phyloP scores from a whole-genome alignment of 805 yeast species.

The Candida pseudofarinosa region DNA sequence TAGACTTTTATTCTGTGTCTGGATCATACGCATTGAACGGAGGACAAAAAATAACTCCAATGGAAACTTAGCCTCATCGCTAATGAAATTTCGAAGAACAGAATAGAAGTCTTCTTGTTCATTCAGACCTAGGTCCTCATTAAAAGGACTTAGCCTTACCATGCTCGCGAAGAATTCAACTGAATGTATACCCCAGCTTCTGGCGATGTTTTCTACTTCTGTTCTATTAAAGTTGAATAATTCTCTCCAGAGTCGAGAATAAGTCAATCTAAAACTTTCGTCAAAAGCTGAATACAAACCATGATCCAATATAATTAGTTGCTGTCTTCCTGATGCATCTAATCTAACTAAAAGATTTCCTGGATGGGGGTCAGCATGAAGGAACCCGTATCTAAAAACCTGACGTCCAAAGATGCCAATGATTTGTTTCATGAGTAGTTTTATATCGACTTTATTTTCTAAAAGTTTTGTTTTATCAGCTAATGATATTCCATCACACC shows the following conservation, averaged over 20 bases:
- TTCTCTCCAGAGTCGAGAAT: conserved; percentile 60
- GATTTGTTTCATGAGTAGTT: conserved; percentile 46
- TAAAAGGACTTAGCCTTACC: conserved; percentile 46
- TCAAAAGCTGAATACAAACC: conserved; percentile 62
- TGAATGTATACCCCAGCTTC: conserved; percentile 66
- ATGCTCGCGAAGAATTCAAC: conserved; percentile 59
- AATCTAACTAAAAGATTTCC: conserved; percentile 64
- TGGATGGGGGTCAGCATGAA: conserved; percentile 79
- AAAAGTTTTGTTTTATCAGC: conserved; percentile 42
- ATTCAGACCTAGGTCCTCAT: conserved; percentile 10
- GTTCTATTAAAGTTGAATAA: conserved; percentile 49
- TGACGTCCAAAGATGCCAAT: conserved; percentile 51
- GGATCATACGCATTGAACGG: conserved; percentile 71
- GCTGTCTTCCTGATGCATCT: conserved; percentile 34
- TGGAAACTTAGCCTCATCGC: conserved; percentile 66
- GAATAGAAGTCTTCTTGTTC: conserved; percentile 39
- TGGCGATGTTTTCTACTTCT: conserved; percentile 46
- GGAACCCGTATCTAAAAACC: conserved; percentile 62
- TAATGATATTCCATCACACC: conserved; percentile 70
- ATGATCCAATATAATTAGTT: conserved; percentile 69
- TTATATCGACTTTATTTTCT: conserved; percentile 34
- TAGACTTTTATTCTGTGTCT: conserved; percentile 58
- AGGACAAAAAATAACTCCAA: conserved; percentile 60
- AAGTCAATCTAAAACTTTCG: conserved; percentile 49
- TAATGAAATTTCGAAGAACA: conserved; percentile 51